These are phyloP conservation scores for Mycosphaerella arachidis DNA, from an alignment of 2,329 filamentous ascomycete genomes.

Conservation along the genomic window DNA sequence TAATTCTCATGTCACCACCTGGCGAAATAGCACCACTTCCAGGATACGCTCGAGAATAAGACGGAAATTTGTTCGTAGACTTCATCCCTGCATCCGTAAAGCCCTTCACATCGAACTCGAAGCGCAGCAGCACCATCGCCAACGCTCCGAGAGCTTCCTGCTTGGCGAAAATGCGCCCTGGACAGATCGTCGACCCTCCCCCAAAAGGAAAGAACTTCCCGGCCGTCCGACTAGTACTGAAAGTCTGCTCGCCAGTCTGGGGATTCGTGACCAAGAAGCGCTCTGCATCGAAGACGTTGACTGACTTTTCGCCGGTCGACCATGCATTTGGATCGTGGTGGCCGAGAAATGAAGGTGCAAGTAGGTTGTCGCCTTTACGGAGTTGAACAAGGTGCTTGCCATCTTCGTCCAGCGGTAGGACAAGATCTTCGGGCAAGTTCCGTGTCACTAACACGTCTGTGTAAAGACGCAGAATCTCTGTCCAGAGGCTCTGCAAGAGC, in stretches of 20 bases:
- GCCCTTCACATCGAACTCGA: conserved; percentile 26
- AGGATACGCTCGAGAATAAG: conserved; percentile 20
- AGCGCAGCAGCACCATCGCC: conserved; percentile 25
- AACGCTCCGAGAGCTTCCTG: conserved; percentile 28
- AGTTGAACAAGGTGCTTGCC: conserved; percentile 22
- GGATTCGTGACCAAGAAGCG: conserved; percentile 27
- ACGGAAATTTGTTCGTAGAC: conserved; percentile 19
- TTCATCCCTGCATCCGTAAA: conserved; percentile 24
- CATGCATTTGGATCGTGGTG: conserved; percentile 28
- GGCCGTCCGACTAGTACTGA: conserved; percentile 25
- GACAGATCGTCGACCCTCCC: conserved; percentile 28
- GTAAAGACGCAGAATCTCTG: conserved; percentile 33
- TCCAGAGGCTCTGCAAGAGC: conserved; percentile 33
- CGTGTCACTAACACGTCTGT: conserved; percentile 31
- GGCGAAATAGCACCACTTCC: conserved; percentile 24
- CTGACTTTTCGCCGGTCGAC: conserved; percentile 13
- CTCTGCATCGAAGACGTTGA: conserved; percentile 26
- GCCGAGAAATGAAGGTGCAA: conserved; percentile 29
- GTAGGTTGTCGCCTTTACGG: conserved; percentile 27
- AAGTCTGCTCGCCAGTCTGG: conserved; percentile 24
- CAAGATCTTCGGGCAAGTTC: conserved; percentile 25
- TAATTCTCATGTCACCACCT: conserved; percentile 27
- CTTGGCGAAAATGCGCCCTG: conserved; percentile 29
- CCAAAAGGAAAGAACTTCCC: conserved; percentile 34
- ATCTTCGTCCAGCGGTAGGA: conserved; percentile 27